Evolutionary conservation across 2,329 filamentous ascomycete genomes (phyloP), one percentile per base, ranked within the genome.

Genomic region (Colletotrichum lini): DNA sequence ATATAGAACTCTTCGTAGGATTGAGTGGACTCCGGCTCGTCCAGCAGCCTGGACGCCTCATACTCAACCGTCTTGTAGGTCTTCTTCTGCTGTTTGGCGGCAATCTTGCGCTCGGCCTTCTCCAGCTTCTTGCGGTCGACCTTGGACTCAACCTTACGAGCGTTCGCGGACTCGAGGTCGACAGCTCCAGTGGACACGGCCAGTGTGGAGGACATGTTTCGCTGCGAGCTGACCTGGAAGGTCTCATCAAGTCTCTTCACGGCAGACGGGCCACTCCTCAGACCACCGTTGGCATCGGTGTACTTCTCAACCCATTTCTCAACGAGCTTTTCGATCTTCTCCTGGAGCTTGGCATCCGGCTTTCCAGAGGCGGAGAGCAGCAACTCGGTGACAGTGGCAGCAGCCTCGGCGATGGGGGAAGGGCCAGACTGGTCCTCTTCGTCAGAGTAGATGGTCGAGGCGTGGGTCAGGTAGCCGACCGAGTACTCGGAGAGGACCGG

Each of bases 1-100:
- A 99, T 98, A 89, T 97, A 99, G 84, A 99, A 98, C 81, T 99
- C 96, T 83, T 99, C 96, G 81, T 99, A 99, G 50, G 94, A 97
- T 86, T 98, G 92, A 15, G 95, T 87, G 77, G 92, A 90, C 77
- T 96, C 93, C 4, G 94, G 88, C 82, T 94, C 90, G 79, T 97
- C 92, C 75, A 99, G 90, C 75, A 99, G 87, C 75, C 91, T 92
- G 15, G 96, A 98, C 0, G 96, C 94, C 84, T 99, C 96, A 81
- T 99, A 99, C 83, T 98, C 94, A 76, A 99, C 96, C 67, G 93
- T 98, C 88, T 98, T 98, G 92, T 96, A 98, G 45, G 92, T 90
- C 86, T 99, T 99, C 87, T 97, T 97, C 85, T 95, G 96, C 85
- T 98, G 96, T 86, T 99, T 99, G 78, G 95, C 95, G 59, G 95